Evolutionary conservation across 2,329 filamentous ascomycete genomes (phyloP), one percentile per base, ranked within the genome.

Genomic region (Colletotrichum zoysiae): DNA sequence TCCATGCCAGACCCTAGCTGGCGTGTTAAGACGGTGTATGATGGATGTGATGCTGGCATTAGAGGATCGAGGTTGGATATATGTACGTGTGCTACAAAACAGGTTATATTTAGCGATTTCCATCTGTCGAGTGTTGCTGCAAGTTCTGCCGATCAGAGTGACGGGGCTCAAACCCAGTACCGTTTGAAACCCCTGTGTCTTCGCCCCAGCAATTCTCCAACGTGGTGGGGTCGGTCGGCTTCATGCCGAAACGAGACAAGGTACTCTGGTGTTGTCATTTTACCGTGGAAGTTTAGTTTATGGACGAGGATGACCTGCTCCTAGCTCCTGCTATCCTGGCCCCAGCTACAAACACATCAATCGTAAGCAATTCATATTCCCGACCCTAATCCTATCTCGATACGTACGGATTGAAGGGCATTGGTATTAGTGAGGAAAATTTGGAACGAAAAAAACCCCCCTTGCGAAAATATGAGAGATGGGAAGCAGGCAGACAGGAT

Each of bases 41-140:
- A 55, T 69, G 23, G 59, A 44, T 64, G 55, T 1, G 53, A 56
- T n/a, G 23, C 48, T 42, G 30, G 46, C 44, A 56, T 38, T 46
- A 62, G 65, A 55, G 8, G 26, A 48, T 61, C 16, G 55, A 58
- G 46, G 30, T 55, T 30, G 30, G 23, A 33, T 42, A 51, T 48
- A 38, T 56, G 30, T 53, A 48, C 40, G 40, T 63, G 18, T 63
- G 65, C 48, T 42, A 53, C 30, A 9, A 12, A 53, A 42, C 16
- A 26, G 20, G 35, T 62, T 57, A 51, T 67, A 59, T 65, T 69
- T 69, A 40, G 65, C 69, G 58, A 50, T 35, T 71, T 9, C 44
- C 40, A 20, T 20, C 18, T 23, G 16, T 35, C 23, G 16, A 11
- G 1, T 9, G 26, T 30, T 33, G 18, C 14, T 63, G 51, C 7